Conservation (phyloP, 2,329 filamentous ascomycete genomes). For the Penicillium sp. region DNA sequence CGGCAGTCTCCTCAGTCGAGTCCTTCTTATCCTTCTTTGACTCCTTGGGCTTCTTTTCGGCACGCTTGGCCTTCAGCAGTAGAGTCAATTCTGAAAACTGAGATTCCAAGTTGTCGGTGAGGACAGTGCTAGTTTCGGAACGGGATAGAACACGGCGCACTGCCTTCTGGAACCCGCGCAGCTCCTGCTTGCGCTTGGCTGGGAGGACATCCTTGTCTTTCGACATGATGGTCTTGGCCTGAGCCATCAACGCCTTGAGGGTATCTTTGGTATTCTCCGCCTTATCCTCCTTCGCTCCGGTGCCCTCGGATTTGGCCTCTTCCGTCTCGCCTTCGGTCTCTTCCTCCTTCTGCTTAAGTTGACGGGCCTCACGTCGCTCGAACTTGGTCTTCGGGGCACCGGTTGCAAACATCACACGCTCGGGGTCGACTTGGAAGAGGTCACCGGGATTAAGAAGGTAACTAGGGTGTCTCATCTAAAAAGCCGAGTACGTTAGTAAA, state of each 20-base stretch:
- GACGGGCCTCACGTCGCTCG: constrained; percentile 41
- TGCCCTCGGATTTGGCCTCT: constrained; percentile 27
- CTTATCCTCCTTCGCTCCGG: constrained; percentile 32
- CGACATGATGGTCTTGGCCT: constrained; percentile 61
- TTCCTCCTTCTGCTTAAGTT: constrained; percentile 22
- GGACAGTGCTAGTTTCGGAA: constrained; percentile 45
- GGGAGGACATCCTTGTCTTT: constrained; percentile 54
- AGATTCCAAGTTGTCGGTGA: constrained; percentile 51
- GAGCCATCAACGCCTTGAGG: constrained; percentile 55
- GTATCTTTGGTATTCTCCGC: constrained; percentile 45
- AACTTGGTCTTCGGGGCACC: constrained; percentile 64
- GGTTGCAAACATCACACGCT: constrained; percentile 84
- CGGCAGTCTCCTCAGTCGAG: constrained; percentile 4
- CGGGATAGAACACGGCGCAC: constrained; percentile 63
- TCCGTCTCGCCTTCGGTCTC: constrained; percentile 28
- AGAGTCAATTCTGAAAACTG: constrained; percentile 54
- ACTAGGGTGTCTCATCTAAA: constrained; percentile 82
- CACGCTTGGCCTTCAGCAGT: constrained; percentile 45
- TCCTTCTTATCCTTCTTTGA: constrained; percentile 24
- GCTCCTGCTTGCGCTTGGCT: constrained; percentile 70
- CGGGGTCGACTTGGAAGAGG: constrained; percentile 93
- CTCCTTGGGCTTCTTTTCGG: constrained; percentile 25
- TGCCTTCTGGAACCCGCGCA: constrained; percentile 69
- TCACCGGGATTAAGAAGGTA: constrained; percentile 96
- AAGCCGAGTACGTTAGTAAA: not conserved